phyloP scores from a whole-genome alignment of 495 filamentous ascomycete species.

The Neurospora hispaniola region DNA sequence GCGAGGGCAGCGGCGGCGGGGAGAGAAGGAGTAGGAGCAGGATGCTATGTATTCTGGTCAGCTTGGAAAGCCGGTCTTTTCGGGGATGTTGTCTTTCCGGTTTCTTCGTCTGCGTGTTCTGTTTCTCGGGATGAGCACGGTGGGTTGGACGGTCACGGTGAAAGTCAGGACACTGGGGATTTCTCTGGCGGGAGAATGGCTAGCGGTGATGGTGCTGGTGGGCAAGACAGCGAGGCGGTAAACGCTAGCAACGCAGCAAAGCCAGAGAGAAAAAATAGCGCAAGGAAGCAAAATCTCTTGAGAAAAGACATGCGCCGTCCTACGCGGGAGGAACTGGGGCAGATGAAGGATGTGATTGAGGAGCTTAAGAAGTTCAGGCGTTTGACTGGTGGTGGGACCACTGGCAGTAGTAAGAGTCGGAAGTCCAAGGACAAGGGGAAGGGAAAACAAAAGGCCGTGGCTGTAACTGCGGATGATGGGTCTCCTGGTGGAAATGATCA shows the following conservation, averaged over 20 bases:
- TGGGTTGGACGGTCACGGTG: background rate
- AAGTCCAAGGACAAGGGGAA: background rate
- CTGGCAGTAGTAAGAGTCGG: background rate
- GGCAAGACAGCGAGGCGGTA: background rate
- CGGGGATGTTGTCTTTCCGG: background rate
- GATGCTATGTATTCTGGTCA: background rate
- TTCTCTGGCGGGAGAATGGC: background rate
- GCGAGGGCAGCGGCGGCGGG: background rate
- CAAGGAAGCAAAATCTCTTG: background rate
- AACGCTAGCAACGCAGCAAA: background rate
- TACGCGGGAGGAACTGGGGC: slow-evolving; percentile 5
- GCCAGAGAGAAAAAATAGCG: background rate
- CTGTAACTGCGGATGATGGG: background rate
- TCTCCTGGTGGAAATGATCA: background rate
- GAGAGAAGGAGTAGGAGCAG: background rate
- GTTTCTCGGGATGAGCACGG: background rate
- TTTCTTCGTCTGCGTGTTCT: background rate
- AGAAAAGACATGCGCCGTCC: slow-evolving; percentile 12
- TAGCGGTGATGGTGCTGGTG: background rate
- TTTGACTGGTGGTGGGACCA: slow-evolving; percentile 6
- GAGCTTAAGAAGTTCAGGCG: slow-evolving; percentile 28
- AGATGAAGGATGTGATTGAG: slow-evolving; percentile 29
- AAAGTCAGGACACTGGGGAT: background rate
- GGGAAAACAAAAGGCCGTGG: background rate
- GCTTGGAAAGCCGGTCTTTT: background rate